Base-by-base conservation (phyloP, 371 early-diverging fungal species). In the Smittium culicis region DNA sequence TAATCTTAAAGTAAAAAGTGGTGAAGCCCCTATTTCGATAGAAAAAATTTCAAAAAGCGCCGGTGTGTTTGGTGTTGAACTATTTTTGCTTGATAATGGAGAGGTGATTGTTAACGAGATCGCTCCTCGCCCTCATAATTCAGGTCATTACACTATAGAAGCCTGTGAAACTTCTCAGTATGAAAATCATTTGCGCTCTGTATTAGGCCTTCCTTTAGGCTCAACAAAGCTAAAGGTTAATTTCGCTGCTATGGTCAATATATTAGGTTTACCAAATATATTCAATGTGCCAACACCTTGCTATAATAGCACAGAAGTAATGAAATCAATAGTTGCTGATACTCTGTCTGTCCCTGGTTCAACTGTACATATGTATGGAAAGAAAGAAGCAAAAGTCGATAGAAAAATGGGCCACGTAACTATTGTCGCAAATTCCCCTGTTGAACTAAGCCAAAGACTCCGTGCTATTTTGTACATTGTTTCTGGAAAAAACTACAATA, bases 371-470 rank as follows among this genome's bases (percentile, higher is more conserved):
- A 77, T 91, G 31, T 97, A 97, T 69, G 96, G 96, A 66, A 97
- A 97, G 77, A 80, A 80, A 57, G 94, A 86, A 56, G 87, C 88
- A 71, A 83, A 90, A 60, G 78, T 79, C 20, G 96, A 90, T 32
- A 86, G 98, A 66, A 97, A 97, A 79, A 95, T 97, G 95, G 98
- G 93, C 14, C 98, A 97, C 76, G 87, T 97, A 70, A 95, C 93
- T 11, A 79, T 95, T 2, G 91, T 91, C 0, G 95, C 88, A 24
- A 86, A 91, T 64, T 86, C 88, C 2, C 86, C 88, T 79, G 76
- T 84, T 65, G 83, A 87, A 73, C 83, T 86, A 1, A 84, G 85
- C 64, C 73, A 81, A 33, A 82, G 84, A 29, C 83, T 86, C 62
- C 88, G 85, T 45, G 31, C 71, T 34, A 73, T 77, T 66, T 69